Base-by-base conservation (phyloP, 2,329 filamentous ascomycete species). In the Cadophora luteo-olivacea region DNA sequence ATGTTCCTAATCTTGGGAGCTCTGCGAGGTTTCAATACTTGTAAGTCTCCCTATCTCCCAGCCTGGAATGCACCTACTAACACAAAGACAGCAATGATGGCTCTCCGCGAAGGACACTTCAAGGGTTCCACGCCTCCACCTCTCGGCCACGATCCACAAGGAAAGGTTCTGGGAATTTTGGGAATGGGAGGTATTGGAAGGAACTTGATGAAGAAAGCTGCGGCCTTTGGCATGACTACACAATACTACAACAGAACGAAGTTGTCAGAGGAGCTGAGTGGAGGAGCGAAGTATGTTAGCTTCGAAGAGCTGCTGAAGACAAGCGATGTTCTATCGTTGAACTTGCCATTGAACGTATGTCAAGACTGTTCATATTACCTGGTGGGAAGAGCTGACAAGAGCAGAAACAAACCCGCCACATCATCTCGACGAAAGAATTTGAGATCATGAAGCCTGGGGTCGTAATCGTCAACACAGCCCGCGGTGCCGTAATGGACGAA, bases 131-230 rank as follows among this genome's bases (percentile, higher is more conserved):
- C 84, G 2, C 78, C 82, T 7, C 84, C 86, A 0, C 84, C 89
- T 0, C 81, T 89, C 6, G 93, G 92, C 14, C 91, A 92, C 76
- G 92, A 96, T 76, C 92, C 92, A 1, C 84, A 92, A 78, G 92
- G 91, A 45, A 96, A 95, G 79, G 82, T 89, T 1, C 84, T 97
- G 5, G 93, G 93, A 0, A 93, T 97, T 69, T 79, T 97, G 51
- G 93, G 93, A 7, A 95, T 96, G 92, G 93, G 93, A 24, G 92
- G 93, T 2, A 96, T 97, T 69, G 93, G 93, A 0, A 84, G 90
- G 45, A 93, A 93, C 75, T 80, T 96, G 74, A 92, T 91, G 77
- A 86, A 83, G 77, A 94, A 94, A 80, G 91, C 90, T 3, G 84
- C 87, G 65, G 91, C 84, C 0, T 94, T 97, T 77, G 91, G 90